Percentiles rank a stretch among this genome's conserved stretches.
These are phyloP conservation scores for Metarhizium brunneum DNA, from an alignment of 2,329 filamentous ascomycete species.

Conservation along the genomic window DNA sequence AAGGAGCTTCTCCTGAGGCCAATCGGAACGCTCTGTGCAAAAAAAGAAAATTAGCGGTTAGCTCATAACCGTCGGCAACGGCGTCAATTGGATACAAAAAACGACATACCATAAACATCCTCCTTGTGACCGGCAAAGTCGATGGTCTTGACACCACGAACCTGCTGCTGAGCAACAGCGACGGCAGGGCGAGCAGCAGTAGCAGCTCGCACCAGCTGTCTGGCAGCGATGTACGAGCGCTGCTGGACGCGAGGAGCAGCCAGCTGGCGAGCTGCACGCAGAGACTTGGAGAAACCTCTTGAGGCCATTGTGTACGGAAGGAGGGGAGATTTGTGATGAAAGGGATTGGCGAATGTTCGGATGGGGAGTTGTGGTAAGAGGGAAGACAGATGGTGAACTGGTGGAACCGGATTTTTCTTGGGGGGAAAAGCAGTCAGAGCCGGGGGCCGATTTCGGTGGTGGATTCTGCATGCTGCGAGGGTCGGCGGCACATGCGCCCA, in stretches of 20 bases:
- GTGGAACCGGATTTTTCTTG: conserved; percentile 4
- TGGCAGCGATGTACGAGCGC: conserved; percentile 54
- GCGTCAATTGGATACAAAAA: not conserved
- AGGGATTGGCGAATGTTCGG: conserved; percentile 17
- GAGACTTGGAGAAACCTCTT: conserved; percentile 60
- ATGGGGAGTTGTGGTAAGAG: conserved; percentile 11
- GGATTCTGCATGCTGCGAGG: not conserved
- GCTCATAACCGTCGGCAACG: conserved; percentile 6
- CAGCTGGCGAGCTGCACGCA: conserved; percentile 54
- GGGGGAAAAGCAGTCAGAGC: conserved; percentile 2
- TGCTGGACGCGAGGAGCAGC: conserved; percentile 50
- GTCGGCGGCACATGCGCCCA: too few species aligned
- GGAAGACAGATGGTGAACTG: conserved; percentile 10
- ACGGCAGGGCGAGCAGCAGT: conserved; percentile 39
- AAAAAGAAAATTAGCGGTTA: conserved; percentile 1
- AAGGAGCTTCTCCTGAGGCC: conserved; percentile 96
- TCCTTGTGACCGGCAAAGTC: conserved; percentile 96
- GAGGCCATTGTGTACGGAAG: conserved; percentile 58
- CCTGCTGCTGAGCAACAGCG: conserved; percentile 55
- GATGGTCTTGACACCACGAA: conserved; percentile 93
- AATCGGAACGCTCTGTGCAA: conserved; percentile 84
- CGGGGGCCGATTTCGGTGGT: not conserved
- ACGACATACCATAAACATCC: conserved; percentile 71
- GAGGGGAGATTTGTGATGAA: conserved; percentile 7
- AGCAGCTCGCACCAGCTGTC: conserved; percentile 42